phyloP scores from a whole-genome alignment of 2,329 filamentous ascomycete genomes.

The Alternaria consortialis region DNA sequence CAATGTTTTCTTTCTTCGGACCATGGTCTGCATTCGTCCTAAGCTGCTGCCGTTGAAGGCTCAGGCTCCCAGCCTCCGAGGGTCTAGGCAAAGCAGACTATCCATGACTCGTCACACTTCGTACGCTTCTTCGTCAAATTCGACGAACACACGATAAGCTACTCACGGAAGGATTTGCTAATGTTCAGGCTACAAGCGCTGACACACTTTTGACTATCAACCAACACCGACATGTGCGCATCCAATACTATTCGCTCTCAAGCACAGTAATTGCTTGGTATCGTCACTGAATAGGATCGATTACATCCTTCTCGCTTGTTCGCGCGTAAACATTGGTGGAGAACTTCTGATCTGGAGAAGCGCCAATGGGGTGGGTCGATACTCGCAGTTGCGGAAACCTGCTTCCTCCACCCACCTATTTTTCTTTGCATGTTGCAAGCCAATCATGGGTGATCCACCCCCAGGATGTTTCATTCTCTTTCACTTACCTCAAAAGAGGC shows the following conservation, averaged over 20 bases:
- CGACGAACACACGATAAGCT: slow-evolving; percentile 14
- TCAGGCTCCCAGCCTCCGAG: slow-evolving; percentile 10
- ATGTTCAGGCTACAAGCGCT: slow-evolving; percentile 4
- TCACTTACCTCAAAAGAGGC: not conserved
- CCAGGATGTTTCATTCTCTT: slow-evolving; percentile 9
- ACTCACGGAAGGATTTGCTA: slow-evolving; percentile 2
- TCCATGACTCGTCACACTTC: slow-evolving; percentile 19
- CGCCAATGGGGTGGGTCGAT: slow-evolving; percentile 28
- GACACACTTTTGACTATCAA: slow-evolving; percentile 13
- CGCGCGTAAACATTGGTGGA: slow-evolving; percentile 24
- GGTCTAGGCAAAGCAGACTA: slow-evolving; percentile 17
- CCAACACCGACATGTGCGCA: slow-evolving; percentile 9
- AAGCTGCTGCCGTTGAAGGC: slow-evolving; percentile 23
- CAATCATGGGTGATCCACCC: not conserved
- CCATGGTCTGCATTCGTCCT: slow-evolving; percentile 19
- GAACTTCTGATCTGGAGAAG: slow-evolving; percentile 27
- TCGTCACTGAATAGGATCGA: slow-evolving; percentile 7
- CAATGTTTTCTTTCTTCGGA: slow-evolving; percentile 14
- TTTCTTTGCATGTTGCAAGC: not conserved
- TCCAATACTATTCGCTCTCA: slow-evolving; percentile 14
- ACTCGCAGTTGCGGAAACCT: slow-evolving; percentile 5
- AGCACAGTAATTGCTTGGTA: slow-evolving; percentile 18
- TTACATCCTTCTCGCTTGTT: slow-evolving; percentile 23
- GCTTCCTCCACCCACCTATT: slow-evolving; percentile 1
- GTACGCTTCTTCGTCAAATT: slow-evolving; percentile 27